Percentiles rank a stretch among this genome's conserved stretches.
Evolutionary conservation across 108 stramenopile genomes (phyloP).

Genomic region (Aurantiochytrium sp.): DNA sequence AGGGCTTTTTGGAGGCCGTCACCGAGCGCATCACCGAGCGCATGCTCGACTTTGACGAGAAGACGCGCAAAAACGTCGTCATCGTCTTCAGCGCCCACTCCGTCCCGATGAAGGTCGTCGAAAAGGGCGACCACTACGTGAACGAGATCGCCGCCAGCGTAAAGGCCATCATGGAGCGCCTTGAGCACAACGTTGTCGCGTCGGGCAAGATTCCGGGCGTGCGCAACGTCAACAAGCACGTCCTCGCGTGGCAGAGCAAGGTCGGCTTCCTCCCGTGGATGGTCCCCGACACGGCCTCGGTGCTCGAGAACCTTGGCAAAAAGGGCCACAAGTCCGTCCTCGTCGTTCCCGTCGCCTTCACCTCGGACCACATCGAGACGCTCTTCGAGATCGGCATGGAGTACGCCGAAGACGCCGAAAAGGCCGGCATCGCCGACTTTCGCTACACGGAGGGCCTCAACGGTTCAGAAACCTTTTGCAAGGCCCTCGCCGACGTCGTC

Average conservation of each 20-base stretch:
- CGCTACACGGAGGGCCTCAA: slow-evolving; percentile 87
- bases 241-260: slow-evolving; percentile 73
- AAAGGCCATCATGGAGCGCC: not conserved
- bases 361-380: slow-evolving; percentile 98
- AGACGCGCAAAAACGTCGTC: not conserved
- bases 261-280: slow-evolving; percentile 99
- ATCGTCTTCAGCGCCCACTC: slow-evolving; percentile 41
- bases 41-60: not conserved
- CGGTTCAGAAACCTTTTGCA: slow-evolving; percentile 80
- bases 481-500: slow-evolving; percentile 94
- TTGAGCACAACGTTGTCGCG: not conserved
- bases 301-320: slow-evolving; percentile 75
- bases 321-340: slow-evolving; percentile 86
- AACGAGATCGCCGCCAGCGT: slow-evolving; percentile 31
- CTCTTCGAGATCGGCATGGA: slow-evolving; percentile 99
- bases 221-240: slow-evolving; percentile 19
- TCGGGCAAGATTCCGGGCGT: not conserved
- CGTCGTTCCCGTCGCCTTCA: slow-evolving; percentile 95
- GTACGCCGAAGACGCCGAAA: slow-evolving; percentile 91
- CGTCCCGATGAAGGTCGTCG: slow-evolving; percentile 33
- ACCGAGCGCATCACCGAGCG: not conserved
- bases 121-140: slow-evolving; percentile 31
- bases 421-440: slow-evolving; percentile 84
- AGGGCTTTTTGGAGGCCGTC: slow-evolving; percentile 4
- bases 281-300: slow-evolving; percentile 92